Conservation (phyloP, 2,329 filamentous ascomycete species). For the Aspergillus sp. region DNA sequence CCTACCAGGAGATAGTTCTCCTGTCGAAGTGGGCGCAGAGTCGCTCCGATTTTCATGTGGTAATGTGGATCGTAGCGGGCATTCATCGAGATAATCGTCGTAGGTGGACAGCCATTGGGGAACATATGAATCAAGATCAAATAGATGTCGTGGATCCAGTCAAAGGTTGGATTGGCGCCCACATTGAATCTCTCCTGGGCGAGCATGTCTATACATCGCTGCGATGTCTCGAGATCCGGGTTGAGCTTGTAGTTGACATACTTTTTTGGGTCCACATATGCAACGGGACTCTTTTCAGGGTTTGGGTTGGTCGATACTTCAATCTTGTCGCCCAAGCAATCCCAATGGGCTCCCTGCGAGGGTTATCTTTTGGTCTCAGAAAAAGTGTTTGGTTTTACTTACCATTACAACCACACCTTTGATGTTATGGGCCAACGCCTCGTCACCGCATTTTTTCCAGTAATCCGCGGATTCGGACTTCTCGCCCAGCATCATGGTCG, state of each 20-base stretch:
- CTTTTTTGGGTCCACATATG: conserved; percentile 59
- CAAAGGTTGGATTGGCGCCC: conserved; percentile 49
- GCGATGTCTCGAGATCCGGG: conserved; percentile 51
- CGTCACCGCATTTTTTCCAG: conserved; percentile 63
- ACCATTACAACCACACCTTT: conserved; percentile 65
- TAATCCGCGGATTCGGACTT: conserved; percentile 58
- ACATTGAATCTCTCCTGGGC: conserved; percentile 49
- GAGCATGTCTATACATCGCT: conserved; percentile 46
- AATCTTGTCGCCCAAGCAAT: conserved; percentile 48
- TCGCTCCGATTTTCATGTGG: conserved; percentile 54
- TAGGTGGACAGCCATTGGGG: conserved; percentile 56
- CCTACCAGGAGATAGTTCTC: conserved; percentile 57
- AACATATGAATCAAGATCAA: conserved; percentile 65
- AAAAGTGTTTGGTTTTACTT: conserved; percentile 9
- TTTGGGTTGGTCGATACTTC: conserved; percentile 56
- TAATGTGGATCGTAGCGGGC: conserved; percentile 51
- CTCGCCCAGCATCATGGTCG: conserved; percentile 68
- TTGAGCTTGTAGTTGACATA: conserved; percentile 57
- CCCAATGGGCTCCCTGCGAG: conserved; percentile 59
- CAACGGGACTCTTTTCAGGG: conserved; percentile 57
- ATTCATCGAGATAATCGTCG: conserved; percentile 53
- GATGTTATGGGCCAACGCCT: conserved; percentile 55
- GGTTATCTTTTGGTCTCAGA: not conserved
- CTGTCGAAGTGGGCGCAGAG: conserved; percentile 51
- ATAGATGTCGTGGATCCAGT: conserved; percentile 68